A percentile compares a stretch with the other conserved stretches of the same genome.
phyloP scores from a whole-genome alignment of 306 rosid genomes.

The Casuarina cunninghamiana region DNA sequence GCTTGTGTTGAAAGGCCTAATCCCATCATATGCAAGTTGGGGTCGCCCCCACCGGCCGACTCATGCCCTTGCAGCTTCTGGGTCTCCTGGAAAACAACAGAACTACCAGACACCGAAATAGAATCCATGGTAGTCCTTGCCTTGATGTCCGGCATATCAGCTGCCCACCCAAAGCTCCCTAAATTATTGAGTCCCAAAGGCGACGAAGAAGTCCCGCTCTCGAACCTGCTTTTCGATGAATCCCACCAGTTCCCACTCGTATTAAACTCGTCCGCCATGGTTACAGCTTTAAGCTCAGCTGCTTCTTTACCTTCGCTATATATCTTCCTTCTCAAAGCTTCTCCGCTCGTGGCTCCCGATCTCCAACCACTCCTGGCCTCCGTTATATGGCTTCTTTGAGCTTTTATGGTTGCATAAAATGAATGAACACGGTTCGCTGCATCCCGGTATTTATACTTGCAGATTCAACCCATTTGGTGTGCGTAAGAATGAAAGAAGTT shows the following conservation, averaged over 20 bases:
- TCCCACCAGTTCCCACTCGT: conserved; percentile 93
- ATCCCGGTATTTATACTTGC: conserved; percentile 67
- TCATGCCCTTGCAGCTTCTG: conserved; percentile 53
- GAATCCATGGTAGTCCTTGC: conserved; percentile 67
- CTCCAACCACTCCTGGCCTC: conserved; percentile 15
- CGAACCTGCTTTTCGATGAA: conserved; percentile 56
- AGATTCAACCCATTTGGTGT: conserved; percentile 11
- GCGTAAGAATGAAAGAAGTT: conserved; percentile 30
- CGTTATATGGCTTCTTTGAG: conserved; percentile 10
- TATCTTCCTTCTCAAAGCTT: neutral
- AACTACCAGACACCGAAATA: conserved; percentile 45
- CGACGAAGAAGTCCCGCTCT: conserved; percentile 70
- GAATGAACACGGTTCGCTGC: conserved; percentile 73
- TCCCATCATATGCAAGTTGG: conserved; percentile 81
- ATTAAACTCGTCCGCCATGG: conserved; percentile 88
- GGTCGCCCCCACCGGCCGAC: conserved; percentile 44
- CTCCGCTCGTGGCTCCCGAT: conserved; percentile 23
- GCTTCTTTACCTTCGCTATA: neutral
- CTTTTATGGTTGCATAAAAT: conserved; percentile 40
- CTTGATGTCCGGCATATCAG: conserved; percentile 61
- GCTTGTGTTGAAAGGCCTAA: conserved; percentile 80
- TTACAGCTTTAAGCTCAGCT: neutral
- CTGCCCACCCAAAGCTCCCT: conserved; percentile 59
- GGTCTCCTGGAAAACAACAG: conserved; percentile 53
- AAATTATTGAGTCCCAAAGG: conserved; percentile 60